phyloP scores from a whole-genome alignment of 495 filamentous ascomycete genomes.

The Pseudoneurospora amorphoporcata region DNA sequence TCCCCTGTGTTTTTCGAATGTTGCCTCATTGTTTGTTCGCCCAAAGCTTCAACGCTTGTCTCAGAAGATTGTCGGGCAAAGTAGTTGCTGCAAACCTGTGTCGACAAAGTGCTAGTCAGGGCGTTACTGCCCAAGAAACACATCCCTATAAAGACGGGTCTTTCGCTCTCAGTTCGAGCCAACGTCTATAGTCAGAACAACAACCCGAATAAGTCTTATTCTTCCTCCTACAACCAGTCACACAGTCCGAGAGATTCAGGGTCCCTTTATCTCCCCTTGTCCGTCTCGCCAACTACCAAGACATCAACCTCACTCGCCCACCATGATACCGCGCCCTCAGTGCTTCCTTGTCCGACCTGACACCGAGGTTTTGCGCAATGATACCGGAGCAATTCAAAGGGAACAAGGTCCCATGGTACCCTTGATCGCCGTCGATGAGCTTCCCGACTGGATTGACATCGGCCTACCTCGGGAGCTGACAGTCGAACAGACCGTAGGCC shows the following conservation, averaged over 20 bases:
- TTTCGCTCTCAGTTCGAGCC: background rate
- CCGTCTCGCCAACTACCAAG: background rate
- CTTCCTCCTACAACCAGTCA: background rate
- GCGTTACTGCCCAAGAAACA: background rate
- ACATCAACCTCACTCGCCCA: background rate
- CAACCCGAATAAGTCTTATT: background rate
- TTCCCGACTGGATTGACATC: conserved; percentile 31
- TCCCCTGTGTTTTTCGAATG: background rate
- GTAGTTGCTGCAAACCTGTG: background rate
- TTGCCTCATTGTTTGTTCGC: background rate
- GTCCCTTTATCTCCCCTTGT: background rate
- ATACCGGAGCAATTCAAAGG: conserved; percentile 5
- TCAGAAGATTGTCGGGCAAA: background rate
- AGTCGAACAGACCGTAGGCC: conserved; percentile 25
- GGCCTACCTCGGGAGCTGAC: conserved; percentile 29
- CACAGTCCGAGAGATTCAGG: background rate
- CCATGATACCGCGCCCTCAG: conserved; percentile 6
- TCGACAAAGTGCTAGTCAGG: background rate
- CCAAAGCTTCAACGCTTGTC: background rate
- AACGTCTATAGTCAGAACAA: background rate
- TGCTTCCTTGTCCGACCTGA: conserved; percentile 30
- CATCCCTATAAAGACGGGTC: background rate
- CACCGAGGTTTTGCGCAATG: conserved; percentile 4
- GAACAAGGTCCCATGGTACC: conserved; percentile 29
- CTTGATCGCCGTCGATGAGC: conserved; percentile 35